Conservation (phyloP, 2,329 filamentous ascomycete genomes). For the Botrytis sinoallii region DNA sequence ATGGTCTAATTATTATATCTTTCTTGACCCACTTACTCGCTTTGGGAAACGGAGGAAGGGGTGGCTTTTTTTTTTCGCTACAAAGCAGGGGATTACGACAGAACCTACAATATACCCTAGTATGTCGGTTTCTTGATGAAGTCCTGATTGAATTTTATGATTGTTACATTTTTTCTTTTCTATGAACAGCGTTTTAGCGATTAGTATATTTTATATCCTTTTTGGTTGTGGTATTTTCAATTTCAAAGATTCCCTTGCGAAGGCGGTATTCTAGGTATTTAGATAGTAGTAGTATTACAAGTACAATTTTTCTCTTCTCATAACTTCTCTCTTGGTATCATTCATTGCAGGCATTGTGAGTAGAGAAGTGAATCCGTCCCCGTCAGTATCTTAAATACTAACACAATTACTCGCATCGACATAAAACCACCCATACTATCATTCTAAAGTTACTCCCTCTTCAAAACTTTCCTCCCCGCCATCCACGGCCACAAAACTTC, state of each 20-base stretch:
- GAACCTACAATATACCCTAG: constrained; percentile 13
- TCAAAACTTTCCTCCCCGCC: constrained; percentile 67
- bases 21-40: neutral
- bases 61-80: neutral
- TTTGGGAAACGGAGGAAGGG: neutral
- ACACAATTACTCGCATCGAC: neutral
- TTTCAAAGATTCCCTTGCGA: constrained; percentile 2
- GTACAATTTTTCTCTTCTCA: constrained; percentile 4
- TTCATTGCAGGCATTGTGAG: neutral
- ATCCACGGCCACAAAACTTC: constrained; percentile 80
- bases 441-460: neutral
- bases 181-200: constrained; percentile 32
- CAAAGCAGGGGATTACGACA: constrained; percentile 1
- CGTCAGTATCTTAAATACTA: neutral
- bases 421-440: neutral
- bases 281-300: constrained; percentile 2
- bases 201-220: constrained; percentile 18
- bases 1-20: constrained; percentile 7
- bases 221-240: constrained; percentile 14
- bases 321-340: neutral
- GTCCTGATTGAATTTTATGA: constrained; percentile 21
- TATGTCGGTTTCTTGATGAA: constrained; percentile 22
- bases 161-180: neutral
- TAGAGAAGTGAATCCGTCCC: neutral
- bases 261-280: neutral